These are phyloP conservation scores for Trichophyton benhamiae DNA, from an alignment of 2,329 filamentous ascomycete genomes.

Conservation along the genomic window DNA sequence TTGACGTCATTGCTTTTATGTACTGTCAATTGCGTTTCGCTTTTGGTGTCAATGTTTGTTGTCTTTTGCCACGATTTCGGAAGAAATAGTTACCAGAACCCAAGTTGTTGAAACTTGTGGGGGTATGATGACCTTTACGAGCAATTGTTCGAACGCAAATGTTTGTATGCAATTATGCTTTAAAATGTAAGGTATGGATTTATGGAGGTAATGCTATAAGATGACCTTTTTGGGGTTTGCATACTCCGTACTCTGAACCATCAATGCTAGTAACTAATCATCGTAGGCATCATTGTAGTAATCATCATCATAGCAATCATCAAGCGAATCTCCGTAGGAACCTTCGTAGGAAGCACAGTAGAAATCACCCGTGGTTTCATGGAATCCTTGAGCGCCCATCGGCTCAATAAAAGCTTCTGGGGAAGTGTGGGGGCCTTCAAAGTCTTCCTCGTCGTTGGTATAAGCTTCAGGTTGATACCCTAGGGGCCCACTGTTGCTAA, in stretches of 20 bases:
- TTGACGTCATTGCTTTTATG: neutral
- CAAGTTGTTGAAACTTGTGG: no score
- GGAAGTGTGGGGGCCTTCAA: neutral
- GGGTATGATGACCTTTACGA: no score
- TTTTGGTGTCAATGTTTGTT: neutral
- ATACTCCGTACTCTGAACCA: no score
- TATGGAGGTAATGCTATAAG: no score
- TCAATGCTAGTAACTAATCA: neutral
- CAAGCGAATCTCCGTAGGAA: no score
- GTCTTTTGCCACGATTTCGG: neutral
- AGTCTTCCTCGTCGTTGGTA: neutral
- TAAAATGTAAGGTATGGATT: no score
- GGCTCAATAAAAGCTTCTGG: neutral
- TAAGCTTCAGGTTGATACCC: neutral
- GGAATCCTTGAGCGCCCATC: neutral
- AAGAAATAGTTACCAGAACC: no score
- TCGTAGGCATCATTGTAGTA: neutral
- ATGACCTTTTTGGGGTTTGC: no score
- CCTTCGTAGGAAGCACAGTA: neutral
- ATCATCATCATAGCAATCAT: neutral
- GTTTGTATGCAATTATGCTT: no score
- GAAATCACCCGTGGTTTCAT: neutral
- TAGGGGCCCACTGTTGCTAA: neutral
- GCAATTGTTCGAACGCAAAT: no score
- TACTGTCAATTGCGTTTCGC: neutral